phyloP scores from a whole-genome alignment of 2,329 filamentous ascomycete genomes.

The Aspergillus sp. region DNA sequence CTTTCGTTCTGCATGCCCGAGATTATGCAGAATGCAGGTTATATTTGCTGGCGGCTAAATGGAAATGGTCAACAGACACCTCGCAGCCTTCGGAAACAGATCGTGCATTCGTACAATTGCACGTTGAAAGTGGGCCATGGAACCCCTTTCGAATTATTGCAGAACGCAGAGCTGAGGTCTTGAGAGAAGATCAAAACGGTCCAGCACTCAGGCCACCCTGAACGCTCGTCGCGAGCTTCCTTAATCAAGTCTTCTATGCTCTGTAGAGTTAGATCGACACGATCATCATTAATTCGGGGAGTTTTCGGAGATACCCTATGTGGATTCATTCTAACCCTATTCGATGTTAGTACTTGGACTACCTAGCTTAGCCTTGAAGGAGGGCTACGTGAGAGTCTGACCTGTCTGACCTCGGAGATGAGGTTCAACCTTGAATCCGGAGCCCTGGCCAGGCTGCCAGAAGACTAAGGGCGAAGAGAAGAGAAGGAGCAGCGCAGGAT shows the following conservation, averaged over 20 bases:
- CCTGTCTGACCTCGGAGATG: too few relatives aligned
- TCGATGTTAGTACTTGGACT: neutral
- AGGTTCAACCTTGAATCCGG: too few relatives aligned
- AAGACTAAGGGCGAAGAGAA: neutral
- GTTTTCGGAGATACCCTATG: conserved; percentile 3
- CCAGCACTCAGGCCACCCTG: neutral
- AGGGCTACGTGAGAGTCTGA: neutral
- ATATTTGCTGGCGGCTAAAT: neutral
- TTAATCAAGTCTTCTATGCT: neutral
- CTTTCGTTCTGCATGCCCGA: neutral
- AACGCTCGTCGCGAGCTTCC: neutral
- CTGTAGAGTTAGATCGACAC: neutral
- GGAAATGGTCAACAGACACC: neutral
- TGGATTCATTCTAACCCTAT: neutral
- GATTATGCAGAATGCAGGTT: neutral
- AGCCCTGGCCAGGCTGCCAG: too few relatives aligned
- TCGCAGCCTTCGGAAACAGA: neutral
- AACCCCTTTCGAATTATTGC: neutral
- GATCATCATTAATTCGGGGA: conserved; percentile 1
- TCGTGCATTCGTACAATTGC: neutral
- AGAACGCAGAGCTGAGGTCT: neutral
- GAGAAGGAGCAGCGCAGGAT: neutral
- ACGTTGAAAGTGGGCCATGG: neutral
- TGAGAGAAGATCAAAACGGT: neutral
- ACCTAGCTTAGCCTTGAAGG: neutral